A percentile compares a stretch with the other conserved stretches of the same genome.
Evolutionary conservation across 768 basidiomycete genomes (phyloP).

Genomic region (Lentinula detonsa): DNA sequence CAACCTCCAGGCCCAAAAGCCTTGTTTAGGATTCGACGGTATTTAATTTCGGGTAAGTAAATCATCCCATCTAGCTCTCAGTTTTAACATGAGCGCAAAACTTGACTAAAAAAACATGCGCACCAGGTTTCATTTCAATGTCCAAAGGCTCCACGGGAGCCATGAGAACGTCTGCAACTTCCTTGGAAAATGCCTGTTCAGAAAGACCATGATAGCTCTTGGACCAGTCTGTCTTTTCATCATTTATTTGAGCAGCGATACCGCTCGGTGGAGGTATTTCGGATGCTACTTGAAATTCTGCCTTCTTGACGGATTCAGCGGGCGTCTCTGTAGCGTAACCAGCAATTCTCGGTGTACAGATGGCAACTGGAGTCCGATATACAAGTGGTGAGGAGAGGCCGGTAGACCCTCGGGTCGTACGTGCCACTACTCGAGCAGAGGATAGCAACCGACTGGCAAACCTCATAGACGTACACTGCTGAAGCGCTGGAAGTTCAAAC

Average conservation of each 20-base stretch:
- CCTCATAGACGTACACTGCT: not conserved
- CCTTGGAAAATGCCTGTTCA: slow-evolving; percentile 67
- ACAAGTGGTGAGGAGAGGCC: not conserved
- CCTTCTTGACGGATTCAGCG: not conserved
- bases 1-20: slow-evolving; percentile 97
- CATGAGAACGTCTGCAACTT: slow-evolving; percentile 65
- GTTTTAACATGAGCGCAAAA: not conserved
- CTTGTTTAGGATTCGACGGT: slow-evolving; percentile 83
- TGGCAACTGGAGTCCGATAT: not conserved
- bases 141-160: slow-evolving; percentile 72
- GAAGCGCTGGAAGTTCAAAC: not conserved
- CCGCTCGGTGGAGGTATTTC: slow-evolving; percentile 4
- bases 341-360: not conserved
- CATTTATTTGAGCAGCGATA: not conserved
- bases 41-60: slow-evolving; percentile 97
- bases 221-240: slow-evolving; percentile 69
- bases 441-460: not conserved
- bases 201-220: slow-evolving; percentile 82
- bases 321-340: not conserved
- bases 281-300: slow-evolving; percentile 4
- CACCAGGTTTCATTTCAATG: slow-evolving; percentile 93
- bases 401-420: not conserved
- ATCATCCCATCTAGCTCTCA: slow-evolving; percentile 70
- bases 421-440: not conserved
- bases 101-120: slow-evolving; percentile 18